A percentile compares a stretch with the other conserved stretches of the same genome.
Conservation (phyloP, 805 yeast species). For the Schizosaccharomyces osmophilus region DNA sequence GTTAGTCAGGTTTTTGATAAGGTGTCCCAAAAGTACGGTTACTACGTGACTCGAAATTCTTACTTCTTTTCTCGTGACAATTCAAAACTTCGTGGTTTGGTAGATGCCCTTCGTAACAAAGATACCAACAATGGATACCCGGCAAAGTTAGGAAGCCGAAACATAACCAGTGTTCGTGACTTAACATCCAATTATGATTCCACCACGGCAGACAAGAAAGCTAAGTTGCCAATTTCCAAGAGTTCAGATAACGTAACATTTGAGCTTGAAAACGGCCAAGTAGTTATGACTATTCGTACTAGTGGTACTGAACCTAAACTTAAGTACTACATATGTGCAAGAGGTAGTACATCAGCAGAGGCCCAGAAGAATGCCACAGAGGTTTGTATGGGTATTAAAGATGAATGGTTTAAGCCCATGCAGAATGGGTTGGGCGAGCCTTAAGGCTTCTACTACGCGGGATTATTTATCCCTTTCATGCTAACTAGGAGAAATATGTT, state of each 20-base stretch:
- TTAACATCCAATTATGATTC: slow-evolving; percentile 65
- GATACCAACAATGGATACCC: slow-evolving; percentile 19
- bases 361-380: slow-evolving; percentile 23
- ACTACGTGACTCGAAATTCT: slow-evolving; percentile 64
- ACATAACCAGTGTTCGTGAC: slow-evolving; percentile 52
- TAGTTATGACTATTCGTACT: slow-evolving; percentile 70
- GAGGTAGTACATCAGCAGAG: slow-evolving; percentile 14
- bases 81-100: neutral
- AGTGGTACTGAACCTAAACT: slow-evolving; percentile 93
- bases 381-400: slow-evolving; percentile 45
- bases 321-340: slow-evolving; percentile 41
- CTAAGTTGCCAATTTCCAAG: slow-evolving; percentile 46
- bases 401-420: slow-evolving; percentile 53
- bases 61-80: slow-evolving; percentile 39
- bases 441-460: neutral
- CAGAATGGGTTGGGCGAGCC: slow-evolving; percentile 16
- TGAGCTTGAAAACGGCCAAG: slow-evolving; percentile 19
- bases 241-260: slow-evolving; percentile 73
- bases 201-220: slow-evolving; percentile 28
- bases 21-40: slow-evolving; percentile 48
- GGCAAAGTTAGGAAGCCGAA: slow-evolving; percentile 27
- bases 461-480: neutral
- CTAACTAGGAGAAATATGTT: too few relatives aligned
- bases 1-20: slow-evolving; percentile 19
- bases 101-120: neutral